A percentile compares a stretch with the other conserved stretches of the same genome.
Conservation (phyloP, 2,329 filamentous ascomycete genomes). For the Ascochyta rabiei region DNA sequence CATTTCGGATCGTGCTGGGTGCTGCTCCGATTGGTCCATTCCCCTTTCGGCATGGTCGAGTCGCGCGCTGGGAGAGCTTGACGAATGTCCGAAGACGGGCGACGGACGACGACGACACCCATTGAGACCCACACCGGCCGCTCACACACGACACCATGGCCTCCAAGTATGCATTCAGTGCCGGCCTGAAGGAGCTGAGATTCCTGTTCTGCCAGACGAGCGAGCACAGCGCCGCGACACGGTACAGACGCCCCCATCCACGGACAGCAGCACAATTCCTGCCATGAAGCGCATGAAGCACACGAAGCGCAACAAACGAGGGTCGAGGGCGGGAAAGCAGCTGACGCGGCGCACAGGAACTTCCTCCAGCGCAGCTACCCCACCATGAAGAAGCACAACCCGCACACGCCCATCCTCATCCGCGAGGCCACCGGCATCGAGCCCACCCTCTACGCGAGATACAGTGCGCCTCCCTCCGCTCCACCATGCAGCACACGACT, state of each 20-base stretch:
- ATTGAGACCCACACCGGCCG: conserved; percentile 19
- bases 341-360: conserved; percentile 61
- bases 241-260: conserved; percentile 60
- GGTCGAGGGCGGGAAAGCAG: neutral
- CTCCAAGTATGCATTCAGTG: conserved; percentile 88
- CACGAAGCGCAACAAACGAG: too few species aligned
- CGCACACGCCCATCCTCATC: conserved; percentile 88
- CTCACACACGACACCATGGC: conserved; percentile 68
- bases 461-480: conserved; percentile 64
- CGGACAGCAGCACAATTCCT: too few species aligned
- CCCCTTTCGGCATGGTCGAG: conserved; percentile 11
- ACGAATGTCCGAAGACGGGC: conserved; percentile 6
- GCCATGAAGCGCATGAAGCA: too few species aligned
- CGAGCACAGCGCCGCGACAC: conserved; percentile 84
- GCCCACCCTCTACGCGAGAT: conserved; percentile 90
- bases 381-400: conserved; percentile 99
- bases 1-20: conserved; percentile 35
- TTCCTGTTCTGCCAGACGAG: conserved; percentile 97
- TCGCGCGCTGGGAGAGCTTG: conserved; percentile 15
- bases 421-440: conserved; percentile 86
- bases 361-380: conserved; percentile 93
- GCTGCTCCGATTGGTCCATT: conserved; percentile 30
- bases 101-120: conserved; percentile 16
- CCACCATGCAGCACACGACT: neutral
- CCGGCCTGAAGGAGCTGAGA: conserved; percentile 89